Evolutionary conservation across 768 basidiomycete species (phyloP).

Genomic region (Phylloporus sp.): DNA sequence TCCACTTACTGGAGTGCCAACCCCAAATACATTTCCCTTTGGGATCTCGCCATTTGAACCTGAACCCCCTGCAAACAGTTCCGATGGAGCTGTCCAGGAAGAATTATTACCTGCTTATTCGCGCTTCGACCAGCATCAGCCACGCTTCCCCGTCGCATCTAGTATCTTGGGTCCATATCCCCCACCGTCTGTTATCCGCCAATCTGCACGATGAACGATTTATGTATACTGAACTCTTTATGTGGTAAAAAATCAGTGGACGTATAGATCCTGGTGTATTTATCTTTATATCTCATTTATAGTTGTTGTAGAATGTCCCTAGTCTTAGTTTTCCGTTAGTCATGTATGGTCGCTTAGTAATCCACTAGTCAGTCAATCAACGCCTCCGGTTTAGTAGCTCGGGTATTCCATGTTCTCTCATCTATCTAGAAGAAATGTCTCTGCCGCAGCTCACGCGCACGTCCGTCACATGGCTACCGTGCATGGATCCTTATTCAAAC

Average conservation of each 20-base stretch:
- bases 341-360: slow-evolving; percentile 15
- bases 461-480: slow-evolving; percentile 43
- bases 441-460: slow-evolving; percentile 27
- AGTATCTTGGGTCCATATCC: slow-evolving; percentile 28
- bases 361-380: not conserved
- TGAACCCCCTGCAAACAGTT: not conserved
- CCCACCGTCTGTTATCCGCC: slow-evolving; percentile 10
- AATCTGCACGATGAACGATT: not conserved
- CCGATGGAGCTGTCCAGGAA: not conserved
- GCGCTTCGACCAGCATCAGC: slow-evolving; percentile 22
- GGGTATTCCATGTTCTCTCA: slow-evolving; percentile 27
- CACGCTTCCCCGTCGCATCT: slow-evolving; percentile 15
- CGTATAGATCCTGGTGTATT: not conserved
- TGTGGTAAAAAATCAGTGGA: no score
- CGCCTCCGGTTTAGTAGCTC: not conserved
- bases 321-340: not conserved
- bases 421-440: slow-evolving; percentile 13
- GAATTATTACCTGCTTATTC: slow-evolving; percentile 25
- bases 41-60: not conserved
- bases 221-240: not conserved
- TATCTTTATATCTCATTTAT: slow-evolving; percentile 10
- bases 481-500: slow-evolving; percentile 33
- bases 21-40: not conserved
- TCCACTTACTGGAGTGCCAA: slow-evolving; percentile 16
- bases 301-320: not conserved